Conservation (phyloP, 306 rosid species). For the Casuarina glauca region DNA sequence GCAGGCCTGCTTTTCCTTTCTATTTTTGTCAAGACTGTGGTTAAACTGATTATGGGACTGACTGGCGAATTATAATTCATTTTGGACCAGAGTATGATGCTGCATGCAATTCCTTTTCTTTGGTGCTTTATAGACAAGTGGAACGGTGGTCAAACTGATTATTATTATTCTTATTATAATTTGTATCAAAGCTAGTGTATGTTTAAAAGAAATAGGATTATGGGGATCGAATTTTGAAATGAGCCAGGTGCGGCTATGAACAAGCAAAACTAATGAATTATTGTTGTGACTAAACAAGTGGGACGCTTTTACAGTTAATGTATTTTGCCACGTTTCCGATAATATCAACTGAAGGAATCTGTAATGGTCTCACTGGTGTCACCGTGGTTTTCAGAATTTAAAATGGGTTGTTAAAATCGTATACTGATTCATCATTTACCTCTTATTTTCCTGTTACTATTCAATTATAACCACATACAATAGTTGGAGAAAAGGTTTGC, state of each 20-base stretch:
- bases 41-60: background rate
- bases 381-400: background rate
- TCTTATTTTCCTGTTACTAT: background rate
- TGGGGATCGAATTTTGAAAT: background rate
- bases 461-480: background rate
- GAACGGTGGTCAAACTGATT: background rate
- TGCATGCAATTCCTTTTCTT: background rate
- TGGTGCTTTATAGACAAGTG: background rate
- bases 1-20: background rate
- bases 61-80: background rate
- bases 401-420: background rate
- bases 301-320: background rate
- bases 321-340: background rate
- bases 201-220: background rate
- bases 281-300: background rate
- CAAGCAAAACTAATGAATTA: background rate
- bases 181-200: background rate
- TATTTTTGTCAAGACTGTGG: background rate
- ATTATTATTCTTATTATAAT: background rate
- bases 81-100: background rate
- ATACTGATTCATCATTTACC: background rate
- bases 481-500: slow-evolving; percentile 12
- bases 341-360: background rate
- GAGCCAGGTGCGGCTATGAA: background rate
- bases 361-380: background rate